Percentiles rank a stretch among this genome's conserved stretches.
phyloP scores from a whole-genome alignment of 192 early-diverging fungal species.

The Gonapodya prolifera region DNA sequence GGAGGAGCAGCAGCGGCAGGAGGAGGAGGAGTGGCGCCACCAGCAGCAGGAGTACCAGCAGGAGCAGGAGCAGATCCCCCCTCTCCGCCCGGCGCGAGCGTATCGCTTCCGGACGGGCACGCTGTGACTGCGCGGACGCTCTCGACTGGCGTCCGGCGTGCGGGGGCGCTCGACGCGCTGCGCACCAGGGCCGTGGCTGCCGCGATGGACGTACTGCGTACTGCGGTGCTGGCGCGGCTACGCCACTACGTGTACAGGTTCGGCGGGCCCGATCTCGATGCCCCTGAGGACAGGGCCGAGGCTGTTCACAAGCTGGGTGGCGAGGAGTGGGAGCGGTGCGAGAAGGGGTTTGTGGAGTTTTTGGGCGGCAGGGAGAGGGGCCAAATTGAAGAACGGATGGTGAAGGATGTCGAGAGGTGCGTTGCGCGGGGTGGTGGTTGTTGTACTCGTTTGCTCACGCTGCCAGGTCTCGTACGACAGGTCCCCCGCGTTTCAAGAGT shows the following conservation, averaged over 20 bases:
- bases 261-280: neutral
- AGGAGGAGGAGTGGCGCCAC: neutral
- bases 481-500: neutral
- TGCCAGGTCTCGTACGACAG: neutral
- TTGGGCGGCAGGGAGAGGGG: neutral
- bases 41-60: neutral
- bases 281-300: neutral
- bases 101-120: neutral
- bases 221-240: neutral
- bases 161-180: neutral
- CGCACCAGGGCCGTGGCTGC: neutral
- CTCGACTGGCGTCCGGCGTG: neutral
- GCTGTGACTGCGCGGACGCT: neutral
- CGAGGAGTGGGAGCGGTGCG: neutral
- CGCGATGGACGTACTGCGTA: neutral
- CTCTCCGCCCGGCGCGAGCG: neutral
- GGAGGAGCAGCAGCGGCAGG: neutral
- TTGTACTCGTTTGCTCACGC: neutral
- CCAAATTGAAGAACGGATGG: neutral
- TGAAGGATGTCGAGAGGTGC: neutral
- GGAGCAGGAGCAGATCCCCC: neutral
- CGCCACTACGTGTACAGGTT: neutral
- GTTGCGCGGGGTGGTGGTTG: neutral
- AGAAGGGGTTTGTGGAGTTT: neutral
- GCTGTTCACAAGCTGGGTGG: neutral